Evolutionary conservation across 2,329 filamentous ascomycete species (phyloP), one percentile per base, ranked within the genome.

Genomic region (Decorospora gaudefroyi): DNA sequence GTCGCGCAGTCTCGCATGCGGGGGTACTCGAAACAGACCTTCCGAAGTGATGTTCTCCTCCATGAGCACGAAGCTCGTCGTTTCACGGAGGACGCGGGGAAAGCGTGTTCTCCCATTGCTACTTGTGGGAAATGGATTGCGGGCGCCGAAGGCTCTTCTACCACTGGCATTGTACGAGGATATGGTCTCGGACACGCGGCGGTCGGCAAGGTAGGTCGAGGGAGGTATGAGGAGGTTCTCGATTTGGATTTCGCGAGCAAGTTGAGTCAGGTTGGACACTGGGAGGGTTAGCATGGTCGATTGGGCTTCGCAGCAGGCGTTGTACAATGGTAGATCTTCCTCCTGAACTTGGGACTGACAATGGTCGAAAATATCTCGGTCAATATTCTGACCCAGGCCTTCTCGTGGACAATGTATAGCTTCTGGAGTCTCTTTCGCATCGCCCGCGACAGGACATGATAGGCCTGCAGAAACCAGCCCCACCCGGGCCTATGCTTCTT

Each of bases 381-480:
- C 51, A 81, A 64, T 29, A 81, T 77, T 41, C 78, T 66, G 22
- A 81, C 77, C 78, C 78, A 82, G 17, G 75, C 77, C 42, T 77
- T 74, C 57, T 80, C 78, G 59, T 81, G 78, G 39, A 81, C 79
- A 57, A 82, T 78, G 62, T 79, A 81, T 28, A 82, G 68, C 57
- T 73, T 76, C 59, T 79, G 75, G 43, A 82, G 69, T 45, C 77
- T 71, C 69, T 81, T 82, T 46, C 78, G 72, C 61, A 78, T 76
- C 4, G 78, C 78, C 47, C 79, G 66, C 22, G 75, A 75, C 37
- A 81, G 70, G 48, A 80, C 71, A 57, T 80, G 76, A 62, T 82
- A 82, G 11, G 78, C 78, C 54, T 81, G 78, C 36, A 81, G 64
- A 51, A 79, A 80, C 79, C 79, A 82, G 26, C 76, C 76, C 72